phyloP scores from a whole-genome alignment of 805 yeast genomes.

The Candida sonorensis region DNA sequence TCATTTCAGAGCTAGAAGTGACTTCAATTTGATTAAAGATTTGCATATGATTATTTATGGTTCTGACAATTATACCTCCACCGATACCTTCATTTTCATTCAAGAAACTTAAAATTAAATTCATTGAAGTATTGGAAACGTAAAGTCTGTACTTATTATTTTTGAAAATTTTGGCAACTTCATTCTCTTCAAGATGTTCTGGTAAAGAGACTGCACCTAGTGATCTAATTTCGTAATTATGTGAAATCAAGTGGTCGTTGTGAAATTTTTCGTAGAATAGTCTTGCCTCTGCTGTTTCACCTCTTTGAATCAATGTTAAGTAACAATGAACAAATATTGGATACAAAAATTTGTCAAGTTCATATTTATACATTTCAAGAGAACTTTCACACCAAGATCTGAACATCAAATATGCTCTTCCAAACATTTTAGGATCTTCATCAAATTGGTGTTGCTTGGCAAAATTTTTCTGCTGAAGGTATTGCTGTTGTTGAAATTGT shows the following conservation, averaged over 20 bases:
- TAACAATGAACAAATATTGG: conserved; percentile 92
- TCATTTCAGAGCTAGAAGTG: conserved; percentile 41
- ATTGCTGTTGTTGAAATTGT: conserved; percentile 25
- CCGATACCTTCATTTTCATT: conserved; percentile 92
- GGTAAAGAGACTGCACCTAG: conserved; percentile 69
- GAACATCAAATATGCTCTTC: conserved; percentile 73
- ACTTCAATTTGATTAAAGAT: conserved; percentile 36
- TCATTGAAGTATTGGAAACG: conserved; percentile 79
- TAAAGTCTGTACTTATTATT: conserved; percentile 66
- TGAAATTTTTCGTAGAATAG: conserved; percentile 69
- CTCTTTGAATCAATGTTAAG: conserved; percentile 67
- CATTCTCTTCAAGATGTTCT: conserved; percentile 79
- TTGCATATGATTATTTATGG: conserved; percentile 77
- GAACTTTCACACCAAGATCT: conserved; percentile 89
- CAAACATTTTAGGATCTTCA: conserved; percentile 63
- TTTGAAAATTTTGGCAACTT: conserved; percentile 68
- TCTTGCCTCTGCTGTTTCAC: conserved; percentile 55
- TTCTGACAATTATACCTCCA: conserved; percentile 78
- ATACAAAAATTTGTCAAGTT: conserved; percentile 72
- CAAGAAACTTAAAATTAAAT: conserved; percentile 73
- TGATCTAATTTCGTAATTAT: conserved; percentile 68
- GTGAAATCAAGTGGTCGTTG: conserved; percentile 65
- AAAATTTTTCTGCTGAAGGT: conserved; percentile 18
- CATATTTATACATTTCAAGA: conserved; percentile 85
- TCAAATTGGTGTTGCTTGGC: conserved; percentile 32